Percentiles rank a stretch among this genome's conserved stretches.
Conservation (phyloP, 177 flowering plant genomes). For the Vitis hybrid region DNA sequence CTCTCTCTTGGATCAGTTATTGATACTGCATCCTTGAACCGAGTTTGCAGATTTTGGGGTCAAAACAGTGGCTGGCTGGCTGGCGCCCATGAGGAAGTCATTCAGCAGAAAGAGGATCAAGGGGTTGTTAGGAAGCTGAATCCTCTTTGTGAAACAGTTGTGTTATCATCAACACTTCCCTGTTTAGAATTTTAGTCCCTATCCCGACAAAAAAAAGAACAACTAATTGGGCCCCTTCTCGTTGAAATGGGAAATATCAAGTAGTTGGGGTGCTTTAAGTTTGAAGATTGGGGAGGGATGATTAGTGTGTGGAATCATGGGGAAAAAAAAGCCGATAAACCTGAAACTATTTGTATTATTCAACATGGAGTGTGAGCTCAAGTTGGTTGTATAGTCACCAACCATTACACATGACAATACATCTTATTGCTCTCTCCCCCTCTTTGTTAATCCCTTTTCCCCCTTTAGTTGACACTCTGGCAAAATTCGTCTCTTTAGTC, state of each 20-base stretch:
- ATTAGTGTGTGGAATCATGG: constrained; percentile 19
- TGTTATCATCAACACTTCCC: too few relatives aligned
- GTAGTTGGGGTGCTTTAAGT: constrained; percentile 8
- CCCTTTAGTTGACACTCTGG: constrained; percentile 2
- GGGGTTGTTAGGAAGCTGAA: too few relatives aligned
- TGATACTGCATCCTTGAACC: too few relatives aligned
- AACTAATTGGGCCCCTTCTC: neutral
- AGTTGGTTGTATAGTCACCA: constrained; percentile 22
- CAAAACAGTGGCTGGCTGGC: too few relatives aligned
- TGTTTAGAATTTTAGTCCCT: too few relatives aligned
- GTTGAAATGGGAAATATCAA: constrained; percentile 7
- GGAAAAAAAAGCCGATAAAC: constrained; percentile 15
- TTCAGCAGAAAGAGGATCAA: too few relatives aligned
- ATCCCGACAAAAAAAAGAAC: too few relatives aligned
- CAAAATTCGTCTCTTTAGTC: too few relatives aligned
- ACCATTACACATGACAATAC: constrained; percentile 8
- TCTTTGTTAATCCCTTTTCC: neutral
- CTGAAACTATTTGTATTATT: constrained; percentile 16
- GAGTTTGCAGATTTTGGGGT: too few relatives aligned
- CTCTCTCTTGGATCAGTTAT: too few relatives aligned
- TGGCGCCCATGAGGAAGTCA: too few relatives aligned
- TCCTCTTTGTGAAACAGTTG: too few relatives aligned
- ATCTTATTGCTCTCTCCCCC: neutral
- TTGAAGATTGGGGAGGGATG: constrained; percentile 8
- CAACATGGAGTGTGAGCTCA: constrained; percentile 18